Base-by-base conservation (phyloP, 2,329 filamentous ascomycete species). In the Colletotrichum orchidophilum region DNA sequence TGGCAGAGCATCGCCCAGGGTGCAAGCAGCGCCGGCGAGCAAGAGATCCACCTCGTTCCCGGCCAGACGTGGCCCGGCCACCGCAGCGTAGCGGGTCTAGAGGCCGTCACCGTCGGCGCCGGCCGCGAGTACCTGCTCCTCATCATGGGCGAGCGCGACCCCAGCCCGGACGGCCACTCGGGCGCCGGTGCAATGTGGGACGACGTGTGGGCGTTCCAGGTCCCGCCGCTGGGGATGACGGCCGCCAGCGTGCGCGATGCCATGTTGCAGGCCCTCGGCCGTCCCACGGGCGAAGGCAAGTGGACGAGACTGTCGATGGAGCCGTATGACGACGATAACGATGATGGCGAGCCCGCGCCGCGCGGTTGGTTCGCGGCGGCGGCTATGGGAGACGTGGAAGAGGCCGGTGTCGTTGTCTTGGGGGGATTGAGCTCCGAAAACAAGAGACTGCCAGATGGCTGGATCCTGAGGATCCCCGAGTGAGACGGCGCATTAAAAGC, bases 121-220 rank as follows among this genome's bases (percentile, higher is more conserved):
- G 90, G 90, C 11, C 83, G 87, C 63, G 88, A 92, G 77, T 91
- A 90, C 77, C 84, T 93, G 15, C 81, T 92, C 13, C 82, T 92
- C n/a, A 78, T 87, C 55, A 85, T 92, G 73, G 91, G 91, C 54
- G 89, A 92, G 80, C 79, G 82, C 27, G 80, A 83, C 52, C 84
- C 88, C 3, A 86, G 84, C 73, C 76, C 79, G 13, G 78, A 83
- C 2, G 87, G 87, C 31, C 85, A 88, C 74, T 83, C 82, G 21
- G 85, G 80, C 18, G 85, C 87, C 2, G 88, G 87, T 27, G 84
- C 83, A 69, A 91, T 90, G 78, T 86, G 85, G 80, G 80, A 83
- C 73, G 90, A 92, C 76, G 86, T 91, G 21, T 93, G 91, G 91
- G 84, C 86, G 18, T 92, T 90, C 80, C 87, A 90, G 79, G 84